Evolutionary conservation across 1,284 basidiomycete species (phyloP).

Genomic region (Puccinia horiana): DNA sequence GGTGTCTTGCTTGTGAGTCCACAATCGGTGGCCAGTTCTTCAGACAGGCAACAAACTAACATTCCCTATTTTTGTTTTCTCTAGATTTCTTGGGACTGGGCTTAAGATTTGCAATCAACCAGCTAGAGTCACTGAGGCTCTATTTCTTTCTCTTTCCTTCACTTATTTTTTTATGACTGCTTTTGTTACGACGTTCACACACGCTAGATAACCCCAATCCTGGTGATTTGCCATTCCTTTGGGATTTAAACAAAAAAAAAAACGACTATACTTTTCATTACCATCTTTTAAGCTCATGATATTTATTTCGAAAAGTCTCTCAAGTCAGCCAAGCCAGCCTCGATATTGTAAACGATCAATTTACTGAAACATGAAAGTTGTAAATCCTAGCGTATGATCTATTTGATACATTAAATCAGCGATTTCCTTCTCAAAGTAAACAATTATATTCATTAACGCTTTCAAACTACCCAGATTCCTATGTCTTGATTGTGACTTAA

Average conservation of each 20-base stretch:
- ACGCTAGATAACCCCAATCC: not conserved
- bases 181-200: not conserved
- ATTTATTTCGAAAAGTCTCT: not conserved
- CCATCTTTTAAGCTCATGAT: not conserved
- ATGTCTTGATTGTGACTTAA: too few relatives aligned
- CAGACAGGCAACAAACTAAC: not conserved
- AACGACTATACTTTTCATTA: not conserved
- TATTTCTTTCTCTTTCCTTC: not conserved
- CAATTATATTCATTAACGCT: not conserved
- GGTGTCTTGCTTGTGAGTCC: slow-evolving; percentile 44
- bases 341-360: not conserved
- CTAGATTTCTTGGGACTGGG: slow-evolving; percentile 33
- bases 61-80: not conserved
- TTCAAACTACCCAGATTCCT: too few relatives aligned
- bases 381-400: not conserved
- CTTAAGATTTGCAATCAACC: not conserved
- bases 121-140: not conserved
- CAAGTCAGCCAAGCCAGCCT: not conserved
- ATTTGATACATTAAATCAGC: not conserved
- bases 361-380: not conserved
- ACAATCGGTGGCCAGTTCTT: not conserved
- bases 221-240: slow-evolving; percentile 22
- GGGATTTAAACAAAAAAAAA: too few relatives aligned
- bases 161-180: not conserved
- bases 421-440: not conserved